Percentiles rank a stretch among this genome's conserved stretches.
phyloP scores from a whole-genome alignment of 169 alveolate genomes.

The Eimeria sp. region DNA sequence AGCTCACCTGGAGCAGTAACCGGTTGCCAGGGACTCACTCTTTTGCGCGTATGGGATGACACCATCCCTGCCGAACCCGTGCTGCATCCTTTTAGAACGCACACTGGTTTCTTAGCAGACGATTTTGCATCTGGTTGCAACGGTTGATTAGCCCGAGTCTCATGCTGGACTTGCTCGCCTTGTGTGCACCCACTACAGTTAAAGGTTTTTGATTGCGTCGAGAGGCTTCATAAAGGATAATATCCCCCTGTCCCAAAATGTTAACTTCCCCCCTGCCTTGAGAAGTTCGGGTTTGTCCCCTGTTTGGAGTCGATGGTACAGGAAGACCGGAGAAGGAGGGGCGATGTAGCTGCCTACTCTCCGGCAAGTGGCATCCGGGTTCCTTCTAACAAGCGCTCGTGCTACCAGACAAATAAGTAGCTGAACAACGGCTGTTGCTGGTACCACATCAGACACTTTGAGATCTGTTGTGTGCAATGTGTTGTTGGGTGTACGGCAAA shows the following conservation, averaged over 20 bases:
- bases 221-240: not conserved
- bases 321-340: not conserved
- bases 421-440: not conserved
- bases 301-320: not conserved
- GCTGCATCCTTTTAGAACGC: not conserved
- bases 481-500: not conserved
- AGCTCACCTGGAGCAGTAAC: not conserved
- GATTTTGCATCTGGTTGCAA: not conserved
- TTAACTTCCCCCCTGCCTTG: not conserved
- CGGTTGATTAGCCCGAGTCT: not conserved
- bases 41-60: not conserved
- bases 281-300: not conserved
- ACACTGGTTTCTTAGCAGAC: not conserved
- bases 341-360: not conserved
- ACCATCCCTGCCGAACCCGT: not conserved
- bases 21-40: not conserved
- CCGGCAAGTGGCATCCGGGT: not conserved
- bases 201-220: not conserved
- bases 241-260: not conserved
- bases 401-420: not conserved
- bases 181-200: not conserved
- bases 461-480: not conserved
- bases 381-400: not conserved
- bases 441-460: not conserved
- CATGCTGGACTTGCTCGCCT: too few relatives aligned